Conservation (phyloP, 169 alveolate species). For the Eimeria acervulina region DNA sequence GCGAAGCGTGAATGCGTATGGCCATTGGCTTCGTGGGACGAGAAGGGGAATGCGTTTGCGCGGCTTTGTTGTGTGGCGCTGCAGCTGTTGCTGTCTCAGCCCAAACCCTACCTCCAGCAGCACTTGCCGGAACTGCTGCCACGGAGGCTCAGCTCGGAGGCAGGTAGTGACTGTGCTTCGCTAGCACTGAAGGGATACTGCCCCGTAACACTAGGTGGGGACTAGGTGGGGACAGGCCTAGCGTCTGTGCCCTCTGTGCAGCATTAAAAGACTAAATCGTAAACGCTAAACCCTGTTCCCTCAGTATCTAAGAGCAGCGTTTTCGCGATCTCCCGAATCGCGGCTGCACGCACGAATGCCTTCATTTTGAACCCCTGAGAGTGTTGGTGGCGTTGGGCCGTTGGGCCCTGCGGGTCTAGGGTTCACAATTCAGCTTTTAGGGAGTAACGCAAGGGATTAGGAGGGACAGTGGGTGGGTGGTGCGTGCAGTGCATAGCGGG, state of each 20-base stretch:
- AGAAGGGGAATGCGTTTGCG: background rate
- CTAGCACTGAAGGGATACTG: constrained; percentile 53
- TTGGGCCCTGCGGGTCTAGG: background rate
- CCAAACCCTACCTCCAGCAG: constrained; percentile 48
- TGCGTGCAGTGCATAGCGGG: constrained; percentile 44
- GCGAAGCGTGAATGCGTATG: background rate
- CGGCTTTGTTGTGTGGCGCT: background rate
- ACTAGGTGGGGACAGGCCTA: constrained; percentile 19
- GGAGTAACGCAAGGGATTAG: too few relatives aligned
- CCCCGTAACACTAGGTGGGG: constrained; percentile 66
- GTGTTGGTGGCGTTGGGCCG: background rate
- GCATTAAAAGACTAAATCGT: too few relatives aligned
- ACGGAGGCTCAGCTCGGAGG: constrained; percentile 10
- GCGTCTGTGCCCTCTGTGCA: background rate
- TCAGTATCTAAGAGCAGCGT: too few relatives aligned
- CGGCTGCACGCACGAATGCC: background rate
- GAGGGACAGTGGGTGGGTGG: too few relatives aligned
- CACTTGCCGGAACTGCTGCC: constrained; percentile 66
- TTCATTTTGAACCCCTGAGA: background rate
- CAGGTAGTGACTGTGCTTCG: background rate
- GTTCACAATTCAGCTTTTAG: too few relatives aligned
- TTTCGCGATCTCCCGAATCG: too few relatives aligned
- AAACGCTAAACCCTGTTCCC: too few relatives aligned
- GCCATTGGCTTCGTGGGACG: background rate
- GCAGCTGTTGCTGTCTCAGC: constrained; percentile 62